phyloP scores from a whole-genome alignment of 2,329 filamentous ascomycete species.

The Pseudofabraea citricarpa region DNA sequence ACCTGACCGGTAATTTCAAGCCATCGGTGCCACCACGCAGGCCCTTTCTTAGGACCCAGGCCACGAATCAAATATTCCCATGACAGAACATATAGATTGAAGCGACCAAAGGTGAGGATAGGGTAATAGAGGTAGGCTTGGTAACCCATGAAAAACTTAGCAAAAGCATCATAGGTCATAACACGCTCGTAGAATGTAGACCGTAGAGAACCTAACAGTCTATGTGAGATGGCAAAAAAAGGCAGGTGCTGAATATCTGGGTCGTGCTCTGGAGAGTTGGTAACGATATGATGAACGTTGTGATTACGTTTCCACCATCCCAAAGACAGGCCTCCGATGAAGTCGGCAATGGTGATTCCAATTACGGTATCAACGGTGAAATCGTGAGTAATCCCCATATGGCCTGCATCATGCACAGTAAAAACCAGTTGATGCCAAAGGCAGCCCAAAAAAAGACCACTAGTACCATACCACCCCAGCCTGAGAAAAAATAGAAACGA shows the following conservation, averaged over 20 bases:
- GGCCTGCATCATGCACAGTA: constrained; percentile 88
- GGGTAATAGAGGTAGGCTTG: constrained; percentile 83
- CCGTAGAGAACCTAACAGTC: constrained; percentile 66
- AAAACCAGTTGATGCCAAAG: constrained; percentile 97
- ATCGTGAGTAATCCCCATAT: constrained; percentile 94
- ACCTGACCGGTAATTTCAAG: constrained; percentile 72
- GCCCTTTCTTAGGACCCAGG: constrained; percentile 67
- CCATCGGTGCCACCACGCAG: constrained; percentile 78
- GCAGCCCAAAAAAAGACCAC: constrained; percentile 70
- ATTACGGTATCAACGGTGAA: constrained; percentile 80
- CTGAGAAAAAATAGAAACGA: constrained; percentile 58
- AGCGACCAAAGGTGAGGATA: constrained; percentile 73
- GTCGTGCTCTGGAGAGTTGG: constrained; percentile 91
- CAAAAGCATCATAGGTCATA: constrained; percentile 73
- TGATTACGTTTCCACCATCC: constrained; percentile 98
- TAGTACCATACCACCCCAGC: constrained; percentile 61
- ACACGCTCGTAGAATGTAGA: constrained; percentile 81
- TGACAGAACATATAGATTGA: constrained; percentile 81
- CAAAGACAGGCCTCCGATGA: constrained; percentile 79
- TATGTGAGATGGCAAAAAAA: constrained; percentile 81
- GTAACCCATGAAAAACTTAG: constrained; percentile 63
- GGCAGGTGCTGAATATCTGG: constrained; percentile 92
- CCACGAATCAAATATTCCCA: constrained; percentile 72
- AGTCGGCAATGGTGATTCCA: constrained; percentile 87
- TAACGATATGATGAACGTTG: constrained; percentile 95